Evolutionary conservation across 225 moss, liverwort and hornwort genomes (phyloP).

Genomic region (Lunularia cruciata): DNA sequence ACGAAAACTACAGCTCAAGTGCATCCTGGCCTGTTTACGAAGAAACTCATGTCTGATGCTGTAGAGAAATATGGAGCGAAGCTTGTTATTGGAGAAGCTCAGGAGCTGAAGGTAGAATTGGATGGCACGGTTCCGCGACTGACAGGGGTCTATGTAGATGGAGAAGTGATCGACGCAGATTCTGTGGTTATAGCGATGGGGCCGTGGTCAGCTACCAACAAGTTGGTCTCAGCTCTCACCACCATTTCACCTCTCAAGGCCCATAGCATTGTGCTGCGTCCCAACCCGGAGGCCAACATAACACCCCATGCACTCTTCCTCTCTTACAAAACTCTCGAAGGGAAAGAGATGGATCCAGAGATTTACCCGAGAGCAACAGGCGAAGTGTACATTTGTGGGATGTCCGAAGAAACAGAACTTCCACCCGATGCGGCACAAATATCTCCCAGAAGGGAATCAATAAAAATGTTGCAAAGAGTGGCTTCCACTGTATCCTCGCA

Average conservation of each 20-base stretch:
- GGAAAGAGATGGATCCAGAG: conserved; percentile 72
- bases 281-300: conserved; percentile 57
- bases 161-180: conserved; percentile 64
- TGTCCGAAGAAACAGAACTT: conserved; percentile 69
- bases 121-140: conserved; percentile 38
- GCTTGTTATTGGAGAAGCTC: conserved; percentile 67
- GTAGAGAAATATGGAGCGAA: conserved; percentile 60
- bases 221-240: conserved; percentile 71
- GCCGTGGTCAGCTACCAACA: conserved; percentile 81
- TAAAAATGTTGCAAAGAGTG: conserved; percentile 68
- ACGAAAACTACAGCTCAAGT: conserved; percentile 80
- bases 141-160: conserved; percentile 66
- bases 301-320: conserved; percentile 76
- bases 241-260: conserved; percentile 77
- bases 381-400: conserved; percentile 92
- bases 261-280: conserved; percentile 78
- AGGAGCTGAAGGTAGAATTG: conserved; percentile 67
- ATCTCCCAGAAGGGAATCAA: conserved; percentile 55
- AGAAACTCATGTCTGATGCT: conserved; percentile 60
- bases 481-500: conserved; percentile 71
- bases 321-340: conserved; percentile 75
- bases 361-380: conserved; percentile 82
- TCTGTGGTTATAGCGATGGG: conserved; percentile 89
- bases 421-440: conserved; percentile 62
- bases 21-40: conserved; percentile 85